Evolutionary conservation across 2,329 filamentous ascomycete genomes (phyloP).

Genomic region (Diatrype stigma): DNA sequence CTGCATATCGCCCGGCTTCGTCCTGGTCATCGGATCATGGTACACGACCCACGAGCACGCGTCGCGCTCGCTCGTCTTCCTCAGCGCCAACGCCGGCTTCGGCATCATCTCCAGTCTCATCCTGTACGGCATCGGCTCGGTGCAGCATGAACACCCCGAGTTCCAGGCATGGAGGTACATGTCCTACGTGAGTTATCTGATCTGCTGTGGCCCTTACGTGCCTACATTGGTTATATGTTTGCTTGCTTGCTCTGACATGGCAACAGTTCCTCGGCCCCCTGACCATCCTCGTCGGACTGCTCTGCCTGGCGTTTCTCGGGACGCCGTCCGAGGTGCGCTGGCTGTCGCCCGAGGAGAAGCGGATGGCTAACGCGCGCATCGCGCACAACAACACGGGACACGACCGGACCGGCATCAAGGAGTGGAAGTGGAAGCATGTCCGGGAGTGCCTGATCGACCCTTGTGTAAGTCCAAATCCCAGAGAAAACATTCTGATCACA

Average conservation of each 20-base stretch:
- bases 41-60: conserved; percentile 35
- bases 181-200: conserved; percentile 25
- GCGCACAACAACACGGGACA: conserved; percentile 33
- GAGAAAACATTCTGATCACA: not conserved
- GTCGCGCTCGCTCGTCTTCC: conserved; percentile 31
- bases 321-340: conserved; percentile 35
- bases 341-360: conserved; percentile 31
- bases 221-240: not conserved
- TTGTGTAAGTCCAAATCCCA: conserved; percentile 13
- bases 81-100: conserved; percentile 35
- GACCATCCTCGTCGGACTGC: conserved; percentile 27
- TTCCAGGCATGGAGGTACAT: conserved; percentile 35
- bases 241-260: not conserved
- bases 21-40: conserved; percentile 33
- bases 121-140: conserved; percentile 32
- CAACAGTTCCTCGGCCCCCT: conserved; percentile 30
- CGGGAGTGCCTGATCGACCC: conserved; percentile 32
- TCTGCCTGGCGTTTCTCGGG: conserved; percentile 32
- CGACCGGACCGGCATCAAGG: conserved; percentile 32
- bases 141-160: conserved; percentile 22
- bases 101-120: conserved; percentile 31
- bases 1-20: conserved; percentile 35
- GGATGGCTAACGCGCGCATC: conserved; percentile 33
- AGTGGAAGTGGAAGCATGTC: conserved; percentile 34
- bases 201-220: not conserved